Conservation (phyloP, 345 rosid species). For the Gynandropsis gynandra region DNA sequence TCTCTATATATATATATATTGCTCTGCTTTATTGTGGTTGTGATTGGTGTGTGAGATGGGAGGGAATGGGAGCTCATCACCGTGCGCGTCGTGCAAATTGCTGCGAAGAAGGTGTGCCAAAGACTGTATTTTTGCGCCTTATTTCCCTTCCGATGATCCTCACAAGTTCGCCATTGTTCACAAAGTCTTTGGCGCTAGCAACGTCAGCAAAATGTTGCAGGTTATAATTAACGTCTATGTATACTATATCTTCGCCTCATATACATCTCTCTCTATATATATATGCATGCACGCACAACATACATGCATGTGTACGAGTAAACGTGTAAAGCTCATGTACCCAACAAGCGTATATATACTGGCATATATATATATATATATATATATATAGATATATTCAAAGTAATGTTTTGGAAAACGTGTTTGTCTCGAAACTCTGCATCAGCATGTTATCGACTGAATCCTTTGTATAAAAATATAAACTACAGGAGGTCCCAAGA, state of each 20-base stretch:
- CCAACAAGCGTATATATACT: too few relatives aligned
- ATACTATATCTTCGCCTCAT: too few relatives aligned
- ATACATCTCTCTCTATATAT: not conserved
- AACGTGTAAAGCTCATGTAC: too few relatives aligned
- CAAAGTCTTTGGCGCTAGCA: constrained; percentile 68
- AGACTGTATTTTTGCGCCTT: constrained; percentile 64
- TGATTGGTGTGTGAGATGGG: too few relatives aligned
- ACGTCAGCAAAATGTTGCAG: constrained; percentile 67
- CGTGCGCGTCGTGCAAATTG: constrained; percentile 65
- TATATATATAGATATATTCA: too few relatives aligned
- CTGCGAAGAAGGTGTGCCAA: constrained; percentile 57
- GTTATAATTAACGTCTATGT: too few relatives aligned
- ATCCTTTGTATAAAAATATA: too few relatives aligned
- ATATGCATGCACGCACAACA: not conserved
- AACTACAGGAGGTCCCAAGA: constrained; percentile 54
- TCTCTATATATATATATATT: too few relatives aligned
- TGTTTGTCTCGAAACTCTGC: too few relatives aligned
- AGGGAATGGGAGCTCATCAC: constrained; percentile 28
- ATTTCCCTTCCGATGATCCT: constrained; percentile 58
- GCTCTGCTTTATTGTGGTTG: not conserved
- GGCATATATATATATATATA: not conserved
- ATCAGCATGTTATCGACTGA: too few relatives aligned
- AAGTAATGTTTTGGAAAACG: too few relatives aligned
- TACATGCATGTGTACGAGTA: not conserved
- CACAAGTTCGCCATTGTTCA: constrained; percentile 63